Base-by-base conservation (phyloP, 208 protist species). In the Ichthyophonus hoferi region DNA sequence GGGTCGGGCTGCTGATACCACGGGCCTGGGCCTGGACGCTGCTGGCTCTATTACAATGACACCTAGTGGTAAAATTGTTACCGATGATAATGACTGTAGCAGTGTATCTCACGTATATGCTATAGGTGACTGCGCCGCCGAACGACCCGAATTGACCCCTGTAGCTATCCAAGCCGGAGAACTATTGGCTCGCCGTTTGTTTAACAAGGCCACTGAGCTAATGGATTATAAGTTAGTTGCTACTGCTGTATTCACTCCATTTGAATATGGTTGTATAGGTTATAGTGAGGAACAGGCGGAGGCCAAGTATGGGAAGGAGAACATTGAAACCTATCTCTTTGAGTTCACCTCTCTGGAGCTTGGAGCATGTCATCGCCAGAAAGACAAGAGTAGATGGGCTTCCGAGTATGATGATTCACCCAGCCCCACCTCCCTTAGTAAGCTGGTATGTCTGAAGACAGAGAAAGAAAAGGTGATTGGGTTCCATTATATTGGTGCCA, bases 231-330 rank as follows among this genome's bases (percentile, higher is more conserved):
- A 14, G 1, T 91, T 91, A 39, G 92, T 97, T 38, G 91, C 95
- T 24, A 97, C 96, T 2, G 94, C 96, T 7, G 95, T 98, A 0
- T 98, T 97, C 88, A 97, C 96, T 37, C 96, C 96, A 1, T 43
- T 97, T n/a, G 96, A 98, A 90, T 98, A 98, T 92, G 95, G 95
- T 12, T 86, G 77, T 79, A 41, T 94, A 81, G 96, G 96, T 7
- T 87, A 95, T 50, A 78, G 82, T 41, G 96, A 97, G 87, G 96
- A 97, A 89, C 93, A 93, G 31, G 96, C 96, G 1, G 92, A 94
- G 14, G 86, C 76, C 35, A 37, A 91, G 78, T 94, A 92, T 79
- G 96, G 96, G 58, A 90, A 95, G 86, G 94, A 93, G 14, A 93
- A 94, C 88, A 86, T 97, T 76, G 93, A 96, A 67, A 93, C 96